Base-by-base conservation (phyloP, 495 filamentous ascomycete species). In the Xylaria telfairii region DNA sequence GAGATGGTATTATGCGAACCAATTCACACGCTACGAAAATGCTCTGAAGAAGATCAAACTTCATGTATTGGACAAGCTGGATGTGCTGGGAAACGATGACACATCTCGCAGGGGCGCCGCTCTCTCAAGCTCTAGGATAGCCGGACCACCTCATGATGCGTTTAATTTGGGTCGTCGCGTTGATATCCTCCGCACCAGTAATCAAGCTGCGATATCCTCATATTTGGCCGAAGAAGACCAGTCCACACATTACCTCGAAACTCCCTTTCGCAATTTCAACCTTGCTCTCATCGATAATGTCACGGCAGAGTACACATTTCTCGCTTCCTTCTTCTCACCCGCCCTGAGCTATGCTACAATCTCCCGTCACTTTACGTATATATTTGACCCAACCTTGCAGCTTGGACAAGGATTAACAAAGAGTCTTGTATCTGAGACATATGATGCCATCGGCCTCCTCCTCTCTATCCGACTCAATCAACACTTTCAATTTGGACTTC, bases 1-100 rank as follows among this genome's bases (percentile, higher is more conserved):
- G 95, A 89, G 94, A 54, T 99, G 96, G 96, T 99, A 99, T 75
- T 98, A 98, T 75, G 82, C 90, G 47, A 95, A 91, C 69, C 91
- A 98, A 79, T 99, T 99, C 78, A 91, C 89, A 4, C 92, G 95
- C 21, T 99, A 98, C 78, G 87, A 91, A 63, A 89, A 90, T 69
- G 88, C 95, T 0, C 87, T 99, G 0, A 90, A 91, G 67, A 97
- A 94, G 76, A 85, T 98, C 71, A 94, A 92, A 73, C 75, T 97
- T 15, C 93, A 97, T 71, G 81, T 85, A 2, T 86, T 96, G 69
- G 96, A 97, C 75, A 93, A 92, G 75, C 89, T 92, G 72, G 93
- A 97, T 77, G 90, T 94, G 6, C 83, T 99, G 39, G 96, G 93
- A 41, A 88, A 92, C 37, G 92, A 96, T 67, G 90, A 94, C 37